phyloP scores from a whole-genome alignment of 345 rosid species.

The Ceriops zippeliana region DNA sequence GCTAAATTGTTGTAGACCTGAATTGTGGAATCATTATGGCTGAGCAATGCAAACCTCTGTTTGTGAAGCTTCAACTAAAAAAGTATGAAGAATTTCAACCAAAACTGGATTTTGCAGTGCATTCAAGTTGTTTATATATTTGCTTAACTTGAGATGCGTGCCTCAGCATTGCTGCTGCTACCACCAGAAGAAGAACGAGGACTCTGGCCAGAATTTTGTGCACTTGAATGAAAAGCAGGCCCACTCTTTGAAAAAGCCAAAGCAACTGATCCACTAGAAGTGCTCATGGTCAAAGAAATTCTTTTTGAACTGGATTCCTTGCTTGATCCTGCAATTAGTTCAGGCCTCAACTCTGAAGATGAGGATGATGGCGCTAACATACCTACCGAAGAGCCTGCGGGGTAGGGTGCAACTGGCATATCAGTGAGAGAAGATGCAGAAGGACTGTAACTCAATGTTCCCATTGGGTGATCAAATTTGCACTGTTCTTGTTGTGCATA shows the following conservation, averaged over 20 bases:
- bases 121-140: slow-evolving; percentile 19
- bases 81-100: slow-evolving; percentile 33
- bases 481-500: slow-evolving; percentile 57
- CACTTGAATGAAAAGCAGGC: slow-evolving; percentile 25
- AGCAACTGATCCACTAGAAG: slow-evolving; percentile 42
- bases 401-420: slow-evolving; percentile 68
- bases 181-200: slow-evolving; percentile 37
- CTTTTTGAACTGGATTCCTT: slow-evolving; percentile 48
- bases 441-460: slow-evolving; percentile 55
- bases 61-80: slow-evolving; percentile 27
- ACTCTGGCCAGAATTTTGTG: slow-evolving; percentile 43
- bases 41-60: slow-evolving; percentile 37
- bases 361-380: slow-evolving; percentile 66
- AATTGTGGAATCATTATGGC: slow-evolving; percentile 29
- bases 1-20: slow-evolving; percentile 33
- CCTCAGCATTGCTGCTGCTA: slow-evolving; percentile 21
- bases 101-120: neutral
- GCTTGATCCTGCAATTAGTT: slow-evolving; percentile 45
- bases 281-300: slow-evolving; percentile 37
- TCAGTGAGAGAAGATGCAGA: slow-evolving; percentile 82
- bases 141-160: slow-evolving; percentile 30
- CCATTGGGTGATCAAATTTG: slow-evolving; percentile 76
- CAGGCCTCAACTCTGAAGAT: slow-evolving; percentile 56
- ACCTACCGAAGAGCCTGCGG: slow-evolving; percentile 64
- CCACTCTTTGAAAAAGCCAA: slow-evolving; percentile 34